Conservation (phyloP, 2,329 filamentous ascomycete genomes). For the Rhynchosporium graminicola region DNA sequence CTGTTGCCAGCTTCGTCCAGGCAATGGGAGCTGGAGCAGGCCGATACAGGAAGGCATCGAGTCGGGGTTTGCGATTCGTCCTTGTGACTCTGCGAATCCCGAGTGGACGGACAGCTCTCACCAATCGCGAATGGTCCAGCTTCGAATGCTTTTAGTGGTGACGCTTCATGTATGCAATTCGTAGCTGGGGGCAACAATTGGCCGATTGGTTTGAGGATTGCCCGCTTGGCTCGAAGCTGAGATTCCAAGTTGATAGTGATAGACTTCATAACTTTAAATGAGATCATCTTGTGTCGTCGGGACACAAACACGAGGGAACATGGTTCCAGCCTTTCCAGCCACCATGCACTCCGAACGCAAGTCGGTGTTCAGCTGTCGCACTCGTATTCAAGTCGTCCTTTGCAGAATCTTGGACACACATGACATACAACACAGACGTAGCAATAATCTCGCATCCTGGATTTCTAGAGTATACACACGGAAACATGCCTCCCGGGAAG, state of each 20-base stretch:
- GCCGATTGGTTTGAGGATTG: background rate
- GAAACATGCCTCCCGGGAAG: no score
- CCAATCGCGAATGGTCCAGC: background rate
- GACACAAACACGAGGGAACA: background rate
- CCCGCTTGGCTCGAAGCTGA: background rate
- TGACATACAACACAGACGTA: background rate
- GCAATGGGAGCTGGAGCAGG: background rate
- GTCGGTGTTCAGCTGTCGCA: background rate
- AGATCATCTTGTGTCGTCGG: background rate
- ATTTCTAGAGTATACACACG: background rate
- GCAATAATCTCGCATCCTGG: background rate
- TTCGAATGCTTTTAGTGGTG: background rate
- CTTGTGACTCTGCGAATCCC: background rate
- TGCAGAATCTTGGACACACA: background rate
- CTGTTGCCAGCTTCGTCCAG: background rate
- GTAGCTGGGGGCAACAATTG: background rate
- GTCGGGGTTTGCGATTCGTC: background rate
- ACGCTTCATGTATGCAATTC: background rate
- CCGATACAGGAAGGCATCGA: background rate
- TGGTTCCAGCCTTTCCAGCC: background rate
- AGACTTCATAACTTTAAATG: background rate
- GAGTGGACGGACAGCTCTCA: conserved; percentile 1
- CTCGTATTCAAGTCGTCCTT: background rate
- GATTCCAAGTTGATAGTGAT: background rate
- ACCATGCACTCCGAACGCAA: background rate